Percentiles rank a stretch among this genome's conserved stretches.
These are phyloP conservation scores for Mariannaea sp. DNA, from an alignment of 2,329 filamentous ascomycete genomes.

Conservation along the genomic window DNA sequence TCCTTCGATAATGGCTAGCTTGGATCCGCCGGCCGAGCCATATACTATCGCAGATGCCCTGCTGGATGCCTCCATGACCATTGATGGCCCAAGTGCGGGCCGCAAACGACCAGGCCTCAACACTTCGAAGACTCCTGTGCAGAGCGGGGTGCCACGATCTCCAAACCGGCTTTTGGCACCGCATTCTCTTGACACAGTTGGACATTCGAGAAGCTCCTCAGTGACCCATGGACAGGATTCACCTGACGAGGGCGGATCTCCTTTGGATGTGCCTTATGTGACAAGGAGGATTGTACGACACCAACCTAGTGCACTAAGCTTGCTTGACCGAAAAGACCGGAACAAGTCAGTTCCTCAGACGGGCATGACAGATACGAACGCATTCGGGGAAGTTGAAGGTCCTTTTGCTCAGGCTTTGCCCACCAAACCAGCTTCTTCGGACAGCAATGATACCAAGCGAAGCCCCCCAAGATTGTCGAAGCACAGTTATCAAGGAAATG, in stretches of 20 bases:
- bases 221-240: conserved; percentile 32
- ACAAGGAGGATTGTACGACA: conserved; percentile 56
- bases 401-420: conserved; percentile 51
- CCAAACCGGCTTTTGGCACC: conserved; percentile 41
- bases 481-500: conserved; percentile 85
- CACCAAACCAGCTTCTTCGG: conserved; percentile 28
- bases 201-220: conserved; percentile 47
- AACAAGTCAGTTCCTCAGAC: conserved; percentile 64
- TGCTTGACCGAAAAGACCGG: conserved; percentile 63
- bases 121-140: conserved; percentile 52
- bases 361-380: conserved; percentile 62
- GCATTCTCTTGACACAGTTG: conserved; percentile 40
- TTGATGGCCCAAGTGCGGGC: conserved; percentile 68
- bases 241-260: conserved; percentile 44
- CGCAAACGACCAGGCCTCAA: conserved; percentile 58
- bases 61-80: conserved; percentile 87
- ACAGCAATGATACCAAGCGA: conserved; percentile 39
- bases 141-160: conserved; percentile 43
- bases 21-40: conserved; percentile 47
- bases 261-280: conserved; percentile 50
- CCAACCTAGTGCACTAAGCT: conserved; percentile 62
- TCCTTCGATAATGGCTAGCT: conserved; percentile 40
- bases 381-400: conserved; percentile 63
- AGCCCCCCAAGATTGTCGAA: conserved; percentile 56
- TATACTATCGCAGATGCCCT: conserved; percentile 90